These are phyloP conservation scores for Eucalyptus erythrocorys DNA, from an alignment of 345 rosid species.

Conservation along the genomic window DNA sequence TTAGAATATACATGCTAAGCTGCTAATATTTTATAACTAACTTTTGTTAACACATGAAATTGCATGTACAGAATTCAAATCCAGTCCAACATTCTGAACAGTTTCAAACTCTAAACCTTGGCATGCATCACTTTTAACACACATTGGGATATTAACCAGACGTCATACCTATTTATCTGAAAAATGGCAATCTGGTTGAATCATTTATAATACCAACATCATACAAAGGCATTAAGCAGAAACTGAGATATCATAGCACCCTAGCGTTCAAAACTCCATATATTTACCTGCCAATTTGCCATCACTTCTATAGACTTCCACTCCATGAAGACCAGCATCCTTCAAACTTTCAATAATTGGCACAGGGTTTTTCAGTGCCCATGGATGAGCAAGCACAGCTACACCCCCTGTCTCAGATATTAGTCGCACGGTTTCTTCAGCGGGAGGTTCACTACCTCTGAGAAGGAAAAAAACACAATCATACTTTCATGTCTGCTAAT, in stretches of 20 bases:
- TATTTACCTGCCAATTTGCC: conserved; percentile 59
- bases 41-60: not conserved
- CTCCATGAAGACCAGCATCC: conserved; percentile 83
- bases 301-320: conserved; percentile 85
- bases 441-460: conserved; percentile 86
- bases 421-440: conserved; percentile 67
- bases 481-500: not conserved
- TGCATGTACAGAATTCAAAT: not conserved
- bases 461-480: not conserved
- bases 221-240: not conserved
- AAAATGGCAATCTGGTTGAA: not conserved
- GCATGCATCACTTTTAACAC: not conserved
- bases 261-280: not conserved
- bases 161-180: not conserved
- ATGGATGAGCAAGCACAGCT: conserved; percentile 97
- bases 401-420: conserved; percentile 77
- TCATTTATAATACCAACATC: not conserved
- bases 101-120: not conserved
- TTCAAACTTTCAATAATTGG: conserved; percentile 48
- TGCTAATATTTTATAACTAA: not conserved
- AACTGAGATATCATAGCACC: not conserved
- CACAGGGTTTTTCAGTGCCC: conserved; percentile 80
- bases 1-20: not conserved
- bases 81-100: not conserved
- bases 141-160: not conserved